A percentile compares a stretch with the other conserved stretches of the same genome.
These are phyloP conservation scores for Beauveria bassiana DNA, from an alignment of 2,329 filamentous ascomycete genomes.

Conservation along the genomic window DNA sequence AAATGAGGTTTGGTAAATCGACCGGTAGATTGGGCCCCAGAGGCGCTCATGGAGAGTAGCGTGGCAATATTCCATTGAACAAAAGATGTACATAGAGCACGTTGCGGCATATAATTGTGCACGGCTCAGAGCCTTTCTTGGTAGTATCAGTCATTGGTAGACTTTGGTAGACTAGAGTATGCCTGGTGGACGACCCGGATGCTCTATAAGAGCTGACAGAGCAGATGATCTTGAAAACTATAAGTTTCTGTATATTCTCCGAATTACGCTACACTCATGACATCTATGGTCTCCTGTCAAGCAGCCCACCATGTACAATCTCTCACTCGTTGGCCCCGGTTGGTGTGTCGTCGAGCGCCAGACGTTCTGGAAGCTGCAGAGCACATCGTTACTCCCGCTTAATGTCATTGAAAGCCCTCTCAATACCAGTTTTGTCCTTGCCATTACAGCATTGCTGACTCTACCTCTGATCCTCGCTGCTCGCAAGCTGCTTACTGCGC, in stretches of 20 bases:
- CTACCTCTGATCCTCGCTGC: background rate
- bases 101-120: background rate
- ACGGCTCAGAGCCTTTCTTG: background rate
- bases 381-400: too few relatives aligned
- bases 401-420: background rate
- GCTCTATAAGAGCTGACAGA: background rate
- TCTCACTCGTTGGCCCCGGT: background rate
- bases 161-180: background rate
- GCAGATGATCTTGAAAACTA: background rate
- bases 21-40: background rate
- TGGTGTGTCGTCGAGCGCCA: background rate
- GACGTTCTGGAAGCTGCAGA: background rate
- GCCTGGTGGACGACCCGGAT: background rate
- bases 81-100: background rate
- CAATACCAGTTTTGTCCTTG: background rate
- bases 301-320: background rate
- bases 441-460: background rate
- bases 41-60: background rate
- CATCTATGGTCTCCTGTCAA: background rate
- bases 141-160: background rate
- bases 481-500: background rate
- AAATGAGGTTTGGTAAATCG: background rate
- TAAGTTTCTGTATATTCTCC: too few relatives aligned
- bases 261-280: background rate
- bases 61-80: background rate